These are phyloP conservation scores for Trichoderma afroharzianum DNA, from an alignment of 2,329 filamentous ascomycete species.

Conservation along the genomic window DNA sequence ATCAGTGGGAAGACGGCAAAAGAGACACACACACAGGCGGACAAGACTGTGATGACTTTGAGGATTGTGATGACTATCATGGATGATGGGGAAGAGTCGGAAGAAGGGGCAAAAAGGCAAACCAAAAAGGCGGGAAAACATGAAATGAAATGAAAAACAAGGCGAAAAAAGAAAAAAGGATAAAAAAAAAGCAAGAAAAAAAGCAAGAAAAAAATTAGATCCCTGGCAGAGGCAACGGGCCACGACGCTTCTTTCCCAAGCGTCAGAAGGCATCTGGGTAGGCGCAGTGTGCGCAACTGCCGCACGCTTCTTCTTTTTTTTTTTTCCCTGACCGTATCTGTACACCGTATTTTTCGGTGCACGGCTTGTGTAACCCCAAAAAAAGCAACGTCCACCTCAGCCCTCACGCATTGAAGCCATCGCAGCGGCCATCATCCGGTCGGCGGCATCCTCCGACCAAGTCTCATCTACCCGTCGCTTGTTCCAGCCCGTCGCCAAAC, in stretches of 20 bases:
- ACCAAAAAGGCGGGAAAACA: background rate
- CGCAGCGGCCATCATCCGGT: background rate
- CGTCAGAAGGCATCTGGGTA: background rate
- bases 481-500: background rate
- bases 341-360: conserved; percentile 11
- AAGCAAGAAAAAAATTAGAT: background rate
- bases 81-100: background rate
- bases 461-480: background rate
- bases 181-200: background rate
- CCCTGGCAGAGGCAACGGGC: background rate
- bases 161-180: background rate
- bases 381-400: background rate
- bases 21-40: background rate
- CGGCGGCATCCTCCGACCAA: background rate
- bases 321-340: background rate
- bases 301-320: background rate
- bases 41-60: background rate
- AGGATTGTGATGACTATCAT: background rate
- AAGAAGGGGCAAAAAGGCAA: background rate
- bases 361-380: background rate
- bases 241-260: background rate
- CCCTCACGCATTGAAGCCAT: background rate
- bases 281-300: conserved; percentile 5
- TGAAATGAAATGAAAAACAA: background rate
- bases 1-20: background rate